A percentile compares a stretch with the other conserved stretches of the same genome.
These are phyloP conservation scores for Artemisia argyi DNA, from an alignment of 129 eudicot genomes.

Conservation along the genomic window DNA sequence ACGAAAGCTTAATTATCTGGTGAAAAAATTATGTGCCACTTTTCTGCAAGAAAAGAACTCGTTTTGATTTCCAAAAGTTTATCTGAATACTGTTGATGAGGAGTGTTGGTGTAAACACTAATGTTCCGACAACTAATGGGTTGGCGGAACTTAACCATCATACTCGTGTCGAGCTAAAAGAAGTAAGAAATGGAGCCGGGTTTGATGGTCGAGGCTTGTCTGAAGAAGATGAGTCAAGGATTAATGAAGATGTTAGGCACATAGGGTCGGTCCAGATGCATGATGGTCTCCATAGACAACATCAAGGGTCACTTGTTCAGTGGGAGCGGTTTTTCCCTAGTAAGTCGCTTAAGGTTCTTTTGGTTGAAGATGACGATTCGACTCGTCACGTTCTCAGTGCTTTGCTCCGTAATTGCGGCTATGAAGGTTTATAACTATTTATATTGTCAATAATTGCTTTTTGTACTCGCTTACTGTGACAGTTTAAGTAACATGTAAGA, in stretches of 20 bases:
- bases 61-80: slow-evolving; percentile 39
- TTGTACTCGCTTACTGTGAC: slow-evolving; percentile 5
- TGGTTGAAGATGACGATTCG: slow-evolving; percentile 82
- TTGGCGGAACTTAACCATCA: slow-evolving; percentile 48
- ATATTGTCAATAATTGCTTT: slow-evolving; percentile 21
- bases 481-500: slow-evolving; percentile 12
- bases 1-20: slow-evolving; percentile 35
- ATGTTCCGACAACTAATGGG: slow-evolving; percentile 46
- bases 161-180: slow-evolving; percentile 32
- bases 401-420: slow-evolving; percentile 82
- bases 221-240: slow-evolving; percentile 46
- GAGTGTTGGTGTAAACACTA: slow-evolving; percentile 37
- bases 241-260: slow-evolving; percentile 31
- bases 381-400: slow-evolving; percentile 80
- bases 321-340: slow-evolving; percentile 79
- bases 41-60: slow-evolving; percentile 30
- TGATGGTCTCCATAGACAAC: slow-evolving; percentile 34
- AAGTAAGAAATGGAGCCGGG: slow-evolving; percentile 40
- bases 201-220: slow-evolving; percentile 47
- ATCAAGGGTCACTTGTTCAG: slow-evolving; percentile 45
- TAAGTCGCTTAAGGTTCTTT: slow-evolving; percentile 56
- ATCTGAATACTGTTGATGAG: slow-evolving; percentile 62
- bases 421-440: slow-evolving; percentile 50
- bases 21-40: slow-evolving; percentile 57
- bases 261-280: slow-evolving; percentile 23